Conservation (phyloP, 23 red algal genomes). For the Pyropia yezoensis region DNA sequence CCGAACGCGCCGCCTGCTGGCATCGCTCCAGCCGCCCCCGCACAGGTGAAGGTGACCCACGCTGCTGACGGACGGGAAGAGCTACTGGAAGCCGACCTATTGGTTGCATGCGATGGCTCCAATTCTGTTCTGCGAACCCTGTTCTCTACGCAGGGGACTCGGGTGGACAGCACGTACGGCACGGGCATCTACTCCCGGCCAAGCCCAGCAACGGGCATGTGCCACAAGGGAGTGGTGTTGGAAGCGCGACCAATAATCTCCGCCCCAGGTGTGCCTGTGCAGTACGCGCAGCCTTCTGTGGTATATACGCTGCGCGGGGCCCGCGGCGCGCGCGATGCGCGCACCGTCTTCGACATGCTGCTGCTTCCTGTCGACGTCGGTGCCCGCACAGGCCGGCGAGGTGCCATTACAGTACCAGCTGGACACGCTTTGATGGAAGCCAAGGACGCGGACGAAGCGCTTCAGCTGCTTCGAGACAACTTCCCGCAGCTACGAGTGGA, state of each 20-base stretch:
- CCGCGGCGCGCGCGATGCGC: not conserved
- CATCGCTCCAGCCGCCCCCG: too few species aligned
- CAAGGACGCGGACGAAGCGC: slow-evolving; percentile 19
- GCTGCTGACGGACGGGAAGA: too few species aligned
- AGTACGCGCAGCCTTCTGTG: not conserved
- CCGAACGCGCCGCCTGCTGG: too few species aligned
- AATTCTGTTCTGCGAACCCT: too few species aligned
- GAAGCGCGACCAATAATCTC: not conserved
- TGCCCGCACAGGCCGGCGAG: not conserved
- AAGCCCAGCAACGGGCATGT: not conserved
- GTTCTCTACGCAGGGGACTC: too few species aligned
- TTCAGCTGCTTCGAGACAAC: slow-evolving; percentile 21
- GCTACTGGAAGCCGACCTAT: too few species aligned
- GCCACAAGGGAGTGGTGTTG: not conserved
- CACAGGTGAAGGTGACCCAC: too few species aligned
- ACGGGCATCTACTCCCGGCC: not conserved
- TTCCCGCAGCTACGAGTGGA: slow-evolving; percentile 31
- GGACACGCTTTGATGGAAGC: not conserved
- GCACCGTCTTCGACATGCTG: not conserved
- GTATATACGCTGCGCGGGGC: not conserved
- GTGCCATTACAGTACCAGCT: not conserved
- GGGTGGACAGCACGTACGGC: not conserved
- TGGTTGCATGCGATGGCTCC: too few species aligned
- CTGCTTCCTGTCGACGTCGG: not conserved
- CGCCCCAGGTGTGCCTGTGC: not conserved